Evolutionary conservation across 192 early-diverging fungal genomes (phyloP), one percentile per base, ranked within the genome.

Genomic region (Umbelopsis vinacea): DNA sequence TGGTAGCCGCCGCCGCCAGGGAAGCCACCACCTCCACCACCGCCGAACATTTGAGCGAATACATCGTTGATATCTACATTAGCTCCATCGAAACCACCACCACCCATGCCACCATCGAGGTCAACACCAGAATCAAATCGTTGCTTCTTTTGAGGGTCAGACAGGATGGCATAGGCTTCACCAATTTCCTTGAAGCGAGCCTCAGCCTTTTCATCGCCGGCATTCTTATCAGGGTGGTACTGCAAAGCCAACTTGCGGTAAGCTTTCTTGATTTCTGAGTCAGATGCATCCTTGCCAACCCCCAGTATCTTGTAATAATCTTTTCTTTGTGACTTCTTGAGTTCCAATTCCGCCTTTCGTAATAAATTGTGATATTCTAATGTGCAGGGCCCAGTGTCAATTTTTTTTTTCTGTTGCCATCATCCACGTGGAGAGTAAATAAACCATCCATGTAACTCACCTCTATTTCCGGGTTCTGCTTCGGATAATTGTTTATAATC

Each of bases 301-400:
- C 90, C 94, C 19, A 99, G 77, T 69, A 98, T 92, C 80, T 96
- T 90, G 82, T 99, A 99, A 74, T 97, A 98, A 77, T 99, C 96
- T 77, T 98, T 98, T 66, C 94, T 88, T 81, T 90, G 81, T n/a
- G 94, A 86, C 67, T 89, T 84, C 70, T 91, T 89, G 35, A 86
- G 73, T 63, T 87, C 84, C 43, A 86, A 67, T 79, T 94, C 86
- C 8, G 94, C 91, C 53, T 81, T 81, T 33, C 82, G 81, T 26
- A 74, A 68, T 37, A 74, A 52, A 84, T 47, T 57, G 89, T 84
- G 43, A 50, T 74, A 74, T 69, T 72, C 55, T 76, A n/a, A 23
- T 60, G 40, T 43, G 40, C 40, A 55, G 40, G 40, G 40, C 11
- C 6, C 6, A 43, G 11, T 43, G 40, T 43, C 40, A 43, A 43